These are phyloP conservation scores for Hymenoscyphus fructigenus DNA, from an alignment of 2,329 filamentous ascomycete genomes.

Conservation along the genomic window DNA sequence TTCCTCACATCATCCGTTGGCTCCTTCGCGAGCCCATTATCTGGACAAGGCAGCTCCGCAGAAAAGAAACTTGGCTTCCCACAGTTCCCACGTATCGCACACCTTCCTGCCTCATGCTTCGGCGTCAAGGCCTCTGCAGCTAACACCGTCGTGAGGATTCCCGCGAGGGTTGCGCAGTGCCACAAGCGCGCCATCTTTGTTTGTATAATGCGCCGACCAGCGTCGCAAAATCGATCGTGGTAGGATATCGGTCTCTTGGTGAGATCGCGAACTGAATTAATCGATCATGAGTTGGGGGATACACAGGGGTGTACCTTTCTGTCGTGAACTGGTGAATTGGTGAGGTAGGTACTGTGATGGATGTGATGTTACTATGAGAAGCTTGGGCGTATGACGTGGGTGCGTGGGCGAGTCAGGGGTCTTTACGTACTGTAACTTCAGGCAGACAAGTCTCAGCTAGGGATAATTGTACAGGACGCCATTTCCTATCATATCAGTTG, in stretches of 20 bases:
- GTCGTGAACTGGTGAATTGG: neutral
- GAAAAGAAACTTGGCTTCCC: constrained; percentile 90
- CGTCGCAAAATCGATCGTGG: constrained; percentile 14
- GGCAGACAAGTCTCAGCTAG: no score
- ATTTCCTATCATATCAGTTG: no score
- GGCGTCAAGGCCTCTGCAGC: constrained; percentile 37
- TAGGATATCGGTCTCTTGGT: neutral
- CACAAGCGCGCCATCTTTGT: constrained; percentile 26
- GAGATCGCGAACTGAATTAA: neutral
- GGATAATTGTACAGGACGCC: no score
- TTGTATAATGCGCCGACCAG: constrained; percentile 20
- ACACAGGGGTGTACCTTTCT: neutral
- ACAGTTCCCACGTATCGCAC: constrained; percentile 87
- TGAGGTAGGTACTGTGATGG: neutral
- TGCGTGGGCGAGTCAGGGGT: neutral
- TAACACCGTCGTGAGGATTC: constrained; percentile 22
- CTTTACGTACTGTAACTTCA: no score
- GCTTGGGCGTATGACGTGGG: constrained; percentile 2
- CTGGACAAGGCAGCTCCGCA: constrained; percentile 84
- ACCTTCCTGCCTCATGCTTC: constrained; percentile 83
- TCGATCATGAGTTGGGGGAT: neutral
- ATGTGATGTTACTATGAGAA: neutral
- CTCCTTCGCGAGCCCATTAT: constrained; percentile 78
- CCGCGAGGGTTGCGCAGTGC: constrained; percentile 23
- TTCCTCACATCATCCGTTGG: constrained; percentile 71